Conservation (phyloP, 31 red algal genomes). For the Odonthalia washingtoniensis region DNA sequence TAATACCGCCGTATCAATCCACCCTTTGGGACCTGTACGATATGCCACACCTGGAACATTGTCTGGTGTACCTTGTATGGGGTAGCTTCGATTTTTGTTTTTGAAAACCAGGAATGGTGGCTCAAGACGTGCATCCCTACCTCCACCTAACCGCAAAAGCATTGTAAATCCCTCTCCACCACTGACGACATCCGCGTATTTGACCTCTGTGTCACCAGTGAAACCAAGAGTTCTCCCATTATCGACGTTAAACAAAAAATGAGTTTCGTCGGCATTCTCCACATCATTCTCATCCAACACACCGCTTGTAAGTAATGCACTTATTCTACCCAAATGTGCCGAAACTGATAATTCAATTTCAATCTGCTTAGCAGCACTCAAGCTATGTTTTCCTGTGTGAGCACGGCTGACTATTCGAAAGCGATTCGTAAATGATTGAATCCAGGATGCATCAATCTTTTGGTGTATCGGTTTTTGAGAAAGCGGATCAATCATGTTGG, state of each 20-base stretch:
- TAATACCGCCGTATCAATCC: not conserved
- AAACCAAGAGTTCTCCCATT: slow-evolving; percentile 32
- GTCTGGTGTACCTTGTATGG: too few relatives aligned
- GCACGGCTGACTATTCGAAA: slow-evolving; percentile 20
- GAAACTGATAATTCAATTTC: slow-evolving; percentile 1
- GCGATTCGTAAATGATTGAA: slow-evolving; percentile 29
- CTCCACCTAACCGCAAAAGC: slow-evolving; percentile 33
- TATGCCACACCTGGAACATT: too few relatives aligned
- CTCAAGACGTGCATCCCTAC: not conserved
- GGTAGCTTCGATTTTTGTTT: too few relatives aligned
- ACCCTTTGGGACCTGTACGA: too few relatives aligned
- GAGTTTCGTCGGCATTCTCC: slow-evolving; percentile 38
- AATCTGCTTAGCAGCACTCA: not conserved
- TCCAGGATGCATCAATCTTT: slow-evolving; percentile 8
- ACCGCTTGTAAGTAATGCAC: not conserved
- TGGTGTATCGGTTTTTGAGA: not conserved
- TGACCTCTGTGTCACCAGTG: slow-evolving; percentile 29
- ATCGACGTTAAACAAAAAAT: slow-evolving; percentile 54
- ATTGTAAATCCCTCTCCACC: slow-evolving; percentile 46
- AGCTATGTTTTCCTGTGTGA: slow-evolving; percentile 28
- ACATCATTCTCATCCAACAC: slow-evolving; percentile 26
- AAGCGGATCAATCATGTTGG: not conserved
- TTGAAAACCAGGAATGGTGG: slow-evolving; percentile 49
- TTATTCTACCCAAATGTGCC: slow-evolving; percentile 11
- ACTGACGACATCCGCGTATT: slow-evolving; percentile 58